These are phyloP conservation scores for Emmonsia crescens DNA, from an alignment of 2,329 filamentous ascomycete species.

Conservation along the genomic window DNA sequence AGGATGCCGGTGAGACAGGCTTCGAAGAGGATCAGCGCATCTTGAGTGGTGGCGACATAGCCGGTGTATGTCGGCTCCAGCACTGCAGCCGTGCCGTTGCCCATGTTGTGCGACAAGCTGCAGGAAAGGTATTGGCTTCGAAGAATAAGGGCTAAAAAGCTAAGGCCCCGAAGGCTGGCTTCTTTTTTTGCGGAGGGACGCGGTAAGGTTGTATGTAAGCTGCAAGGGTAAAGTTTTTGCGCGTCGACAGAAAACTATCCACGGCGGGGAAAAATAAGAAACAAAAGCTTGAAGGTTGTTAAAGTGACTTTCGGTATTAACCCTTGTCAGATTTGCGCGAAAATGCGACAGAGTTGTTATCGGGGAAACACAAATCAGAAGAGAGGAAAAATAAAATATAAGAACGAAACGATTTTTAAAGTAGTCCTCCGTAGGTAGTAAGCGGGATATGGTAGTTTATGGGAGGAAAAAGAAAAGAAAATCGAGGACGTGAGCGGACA, in stretches of 20 bases:
- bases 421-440: too few species aligned
- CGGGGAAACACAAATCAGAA: conserved; percentile 1
- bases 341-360: conserved; percentile 9
- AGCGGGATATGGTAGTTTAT: conserved; percentile 3
- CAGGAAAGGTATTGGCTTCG: conserved; percentile 15
- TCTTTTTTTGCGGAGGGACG: background rate
- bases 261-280: conserved; percentile 1
- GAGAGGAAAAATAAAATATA: conserved; percentile 8
- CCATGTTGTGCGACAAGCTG: conserved; percentile 24
- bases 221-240: conserved; percentile 12
- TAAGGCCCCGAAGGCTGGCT: background rate
- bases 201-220: conserved; percentile 7
- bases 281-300: conserved; percentile 14
- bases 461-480: conserved; percentile 7
- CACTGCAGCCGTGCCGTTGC: conserved; percentile 35
- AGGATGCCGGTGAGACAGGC: conserved; percentile 60
- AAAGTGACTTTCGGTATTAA: conserved; percentile 9
- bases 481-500: background rate
- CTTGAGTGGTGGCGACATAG: conserved; percentile 56
- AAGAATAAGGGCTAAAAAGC: conserved; percentile 19
- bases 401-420: background rate
- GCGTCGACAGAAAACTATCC: conserved; percentile 3
- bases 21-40: conserved; percentile 73
- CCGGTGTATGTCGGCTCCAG: conserved; percentile 58
- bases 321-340: conserved; percentile 6